A percentile compares a stretch with the other conserved stretches of the same genome.
These are phyloP conservation scores for Podila horticola DNA, from an alignment of 192 early-diverging fungal genomes.

Conservation along the genomic window DNA sequence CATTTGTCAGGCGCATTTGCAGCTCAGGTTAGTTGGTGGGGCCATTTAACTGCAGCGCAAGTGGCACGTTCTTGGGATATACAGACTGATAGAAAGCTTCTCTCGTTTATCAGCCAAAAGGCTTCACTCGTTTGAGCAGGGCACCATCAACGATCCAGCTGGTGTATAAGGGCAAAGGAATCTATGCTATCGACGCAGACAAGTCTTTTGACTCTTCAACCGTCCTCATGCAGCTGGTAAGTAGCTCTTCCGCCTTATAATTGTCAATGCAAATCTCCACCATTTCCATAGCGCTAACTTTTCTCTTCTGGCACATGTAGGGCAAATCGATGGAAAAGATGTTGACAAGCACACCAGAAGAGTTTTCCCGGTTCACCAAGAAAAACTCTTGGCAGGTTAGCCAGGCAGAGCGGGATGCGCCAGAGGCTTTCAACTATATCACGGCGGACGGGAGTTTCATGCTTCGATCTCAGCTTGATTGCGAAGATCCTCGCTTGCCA, in stretches of 20 bases:
- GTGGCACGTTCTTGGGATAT: not conserved
- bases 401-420: slow-evolving; percentile 51
- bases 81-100: not conserved
- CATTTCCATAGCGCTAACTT: not conserved
- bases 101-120: slow-evolving; percentile 47
- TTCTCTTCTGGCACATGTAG: slow-evolving; percentile 26
- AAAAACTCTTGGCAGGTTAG: slow-evolving; percentile 55
- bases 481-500: slow-evolving; percentile 77
- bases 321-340: slow-evolving; percentile 92
- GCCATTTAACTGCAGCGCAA: not conserved
- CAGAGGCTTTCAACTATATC: slow-evolving; percentile 78
- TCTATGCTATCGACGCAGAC: slow-evolving; percentile 88
- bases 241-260: not conserved
- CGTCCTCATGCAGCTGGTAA: slow-evolving; percentile 77
- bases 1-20: slow-evolving; percentile 72
- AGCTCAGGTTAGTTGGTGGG: slow-evolving; percentile 56
- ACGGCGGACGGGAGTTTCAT: slow-evolving; percentile 70
- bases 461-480: slow-evolving; percentile 92
- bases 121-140: slow-evolving; percentile 72
- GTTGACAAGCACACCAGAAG: slow-evolving; percentile 71
- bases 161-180: slow-evolving; percentile 70
- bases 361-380: slow-evolving; percentile 78
- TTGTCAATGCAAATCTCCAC: not conserved
- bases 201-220: slow-evolving; percentile 79
- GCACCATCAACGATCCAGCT: slow-evolving; percentile 77